These are phyloP conservation scores for Cinnamomum chago DNA, from an alignment of 164 flowering plant species.

Conservation along the genomic window DNA sequence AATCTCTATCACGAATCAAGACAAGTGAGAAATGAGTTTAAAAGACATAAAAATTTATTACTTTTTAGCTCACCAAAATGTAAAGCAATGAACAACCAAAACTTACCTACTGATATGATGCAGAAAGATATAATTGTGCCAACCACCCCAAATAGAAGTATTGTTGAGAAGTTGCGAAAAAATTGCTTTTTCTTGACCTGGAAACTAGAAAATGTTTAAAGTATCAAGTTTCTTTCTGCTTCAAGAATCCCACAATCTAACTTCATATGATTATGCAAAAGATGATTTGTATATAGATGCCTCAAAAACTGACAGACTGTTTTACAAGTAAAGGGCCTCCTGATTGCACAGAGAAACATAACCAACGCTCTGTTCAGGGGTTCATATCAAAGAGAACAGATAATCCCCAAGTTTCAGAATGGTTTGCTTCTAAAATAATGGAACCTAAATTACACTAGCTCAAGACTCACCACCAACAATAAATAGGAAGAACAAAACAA, in stretches of 20 bases:
- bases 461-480: neutral
- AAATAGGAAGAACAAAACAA: too few relatives aligned
- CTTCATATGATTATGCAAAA: neutral
- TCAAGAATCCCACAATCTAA: neutral
- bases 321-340: neutral
- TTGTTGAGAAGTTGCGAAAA: constrained; percentile 85
- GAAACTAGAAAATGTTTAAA: constrained; percentile 41
- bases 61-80: neutral
- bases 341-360: neutral
- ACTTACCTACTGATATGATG: constrained; percentile 46
- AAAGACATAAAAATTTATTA: neutral
- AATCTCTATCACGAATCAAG: neutral
- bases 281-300: neutral
- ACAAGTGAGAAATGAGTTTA: neutral
- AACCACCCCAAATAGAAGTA: constrained; percentile 73
- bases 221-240: neutral
- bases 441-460: neutral
- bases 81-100: neutral
- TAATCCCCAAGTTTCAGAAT: neutral
- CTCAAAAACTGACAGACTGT: neutral
- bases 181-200: constrained; percentile 97
- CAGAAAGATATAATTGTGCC: constrained; percentile 81
- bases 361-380: neutral
- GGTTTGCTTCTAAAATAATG: neutral
- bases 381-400: neutral